Conservation (phyloP, 805 yeast genomes). For the Nakazawaea ambrosiae region DNA sequence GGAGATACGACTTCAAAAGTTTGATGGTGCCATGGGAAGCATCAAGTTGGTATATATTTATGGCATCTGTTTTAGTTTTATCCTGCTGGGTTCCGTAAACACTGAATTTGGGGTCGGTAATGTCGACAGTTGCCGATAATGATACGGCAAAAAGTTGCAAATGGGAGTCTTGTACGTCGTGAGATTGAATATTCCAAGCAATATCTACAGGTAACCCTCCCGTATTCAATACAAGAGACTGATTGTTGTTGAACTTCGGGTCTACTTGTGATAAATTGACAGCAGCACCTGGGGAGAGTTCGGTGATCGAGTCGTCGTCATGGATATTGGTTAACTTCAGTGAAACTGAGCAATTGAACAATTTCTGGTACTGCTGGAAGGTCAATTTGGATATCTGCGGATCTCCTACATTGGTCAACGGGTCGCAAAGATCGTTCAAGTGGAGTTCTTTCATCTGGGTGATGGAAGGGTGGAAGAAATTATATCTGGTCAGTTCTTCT, state of each 20-base stretch:
- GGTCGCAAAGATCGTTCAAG: conserved; percentile 1
- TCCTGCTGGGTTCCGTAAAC: conserved; percentile 16
- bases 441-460: conserved; percentile 19
- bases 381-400: conserved; percentile 15
- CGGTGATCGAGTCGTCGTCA: conserved; percentile 1
- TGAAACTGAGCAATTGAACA: conserved; percentile 17
- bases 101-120: conserved; percentile 21
- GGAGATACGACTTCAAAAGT: conserved; percentile 25
- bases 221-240: conserved; percentile 34
- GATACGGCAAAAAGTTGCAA: conserved; percentile 45
- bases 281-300: conserved; percentile 14
- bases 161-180: too few species aligned
- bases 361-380: conserved; percentile 16
- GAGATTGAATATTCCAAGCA: conserved; percentile 41
- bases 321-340: conserved; percentile 13
- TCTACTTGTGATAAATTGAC: conserved; percentile 11
- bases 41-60: conserved; percentile 31
- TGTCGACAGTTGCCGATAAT: conserved; percentile 28
- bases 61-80: conserved; percentile 23
- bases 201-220: conserved; percentile 48
- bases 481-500: conserved; percentile 43
- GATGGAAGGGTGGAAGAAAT: conserved; percentile 35
- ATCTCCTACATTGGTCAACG: conserved; percentile 3
- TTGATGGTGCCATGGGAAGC: conserved; percentile 19
- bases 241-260: conserved; percentile 17